Percentiles rank a stretch among this genome's conserved stretches.
Evolutionary conservation across 2,329 filamentous ascomycete species (phyloP).

Genomic region (Penicillium sp.): DNA sequence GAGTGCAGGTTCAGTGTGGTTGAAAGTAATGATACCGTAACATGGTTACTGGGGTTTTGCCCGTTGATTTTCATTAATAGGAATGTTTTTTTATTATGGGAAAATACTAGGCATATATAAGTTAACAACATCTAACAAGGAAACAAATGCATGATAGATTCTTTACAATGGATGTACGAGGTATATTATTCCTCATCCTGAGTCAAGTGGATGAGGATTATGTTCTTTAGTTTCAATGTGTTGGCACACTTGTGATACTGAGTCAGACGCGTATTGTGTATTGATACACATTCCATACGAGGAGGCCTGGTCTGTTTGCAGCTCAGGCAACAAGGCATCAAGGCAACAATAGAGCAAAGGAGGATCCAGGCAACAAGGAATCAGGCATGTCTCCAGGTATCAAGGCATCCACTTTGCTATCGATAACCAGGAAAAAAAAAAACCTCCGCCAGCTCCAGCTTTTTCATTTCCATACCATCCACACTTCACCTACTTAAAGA

Average conservation of each 20-base stretch:
- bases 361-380: slow-evolving; percentile 2
- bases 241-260: slow-evolving; percentile 2
- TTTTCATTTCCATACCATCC: background rate
- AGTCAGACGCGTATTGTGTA: slow-evolving; percentile 12
- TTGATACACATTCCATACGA: slow-evolving; percentile 4
- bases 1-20: slow-evolving; percentile 4
- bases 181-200: background rate
- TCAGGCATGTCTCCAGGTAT: background rate
- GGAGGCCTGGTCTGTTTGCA: background rate
- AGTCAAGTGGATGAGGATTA: background rate
- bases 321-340: slow-evolving; percentile 4
- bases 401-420: slow-evolving; percentile 7
- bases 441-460: slow-evolving; percentile 7
- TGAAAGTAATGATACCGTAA: slow-evolving; percentile 2
- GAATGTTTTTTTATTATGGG: background rate
- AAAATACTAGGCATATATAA: background rate
- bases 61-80: background rate
- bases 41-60: slow-evolving; percentile 1
- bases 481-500: background rate
- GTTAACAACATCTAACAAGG: background rate
- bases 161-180: background rate
- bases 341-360: background rate
- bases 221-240: background rate
- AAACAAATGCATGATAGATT: background rate
- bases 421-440: slow-evolving; percentile 26